phyloP scores from a whole-genome alignment of 2,329 filamentous ascomycete genomes.

The Penicillium sp. region DNA sequence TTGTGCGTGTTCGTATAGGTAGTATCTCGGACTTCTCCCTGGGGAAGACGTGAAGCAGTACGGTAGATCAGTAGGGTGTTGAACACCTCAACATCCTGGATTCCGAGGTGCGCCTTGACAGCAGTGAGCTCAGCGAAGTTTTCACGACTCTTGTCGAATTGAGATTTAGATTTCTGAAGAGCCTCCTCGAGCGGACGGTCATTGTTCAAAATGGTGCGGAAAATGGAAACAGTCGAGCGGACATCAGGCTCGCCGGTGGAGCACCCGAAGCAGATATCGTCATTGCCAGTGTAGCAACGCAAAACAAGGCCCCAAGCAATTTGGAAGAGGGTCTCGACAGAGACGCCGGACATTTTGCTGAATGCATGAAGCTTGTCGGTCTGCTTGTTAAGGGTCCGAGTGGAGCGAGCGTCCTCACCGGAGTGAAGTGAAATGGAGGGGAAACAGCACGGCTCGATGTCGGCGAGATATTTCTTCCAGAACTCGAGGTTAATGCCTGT shows the following conservation, averaged over 20 bases:
- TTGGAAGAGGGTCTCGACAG: conserved; percentile 32
- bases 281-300: conserved; percentile 42
- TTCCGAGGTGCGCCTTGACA: conserved; percentile 27
- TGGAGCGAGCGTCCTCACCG: conserved; percentile 4
- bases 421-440: conserved; percentile 28
- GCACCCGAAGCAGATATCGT: conserved; percentile 49
- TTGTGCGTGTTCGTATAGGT: conserved; percentile 19
- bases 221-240: conserved; percentile 12
- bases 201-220: conserved; percentile 27
- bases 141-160: conserved; percentile 18
- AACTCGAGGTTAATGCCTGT: conserved; percentile 38
- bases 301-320: conserved; percentile 48
- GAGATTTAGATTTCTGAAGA: conserved; percentile 21
- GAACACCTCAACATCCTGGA: conserved; percentile 27
- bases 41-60: conserved; percentile 3
- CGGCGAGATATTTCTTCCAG: conserved; percentile 47
- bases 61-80: conserved; percentile 33
- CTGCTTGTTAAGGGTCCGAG: conserved; percentile 20
- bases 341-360: conserved; percentile 20
- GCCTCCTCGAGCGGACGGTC: conserved; percentile 20
- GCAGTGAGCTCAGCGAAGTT: conserved; percentile 23
- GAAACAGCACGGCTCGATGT: conserved; percentile 49
- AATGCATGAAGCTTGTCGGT: conserved; percentile 23
- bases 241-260: conserved; percentile 38
- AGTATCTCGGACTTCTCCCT: conserved; percentile 4